These are phyloP conservation scores for Calonectria hongkongensis DNA, from an alignment of 2,329 filamentous ascomycete species.

Conservation along the genomic window DNA sequence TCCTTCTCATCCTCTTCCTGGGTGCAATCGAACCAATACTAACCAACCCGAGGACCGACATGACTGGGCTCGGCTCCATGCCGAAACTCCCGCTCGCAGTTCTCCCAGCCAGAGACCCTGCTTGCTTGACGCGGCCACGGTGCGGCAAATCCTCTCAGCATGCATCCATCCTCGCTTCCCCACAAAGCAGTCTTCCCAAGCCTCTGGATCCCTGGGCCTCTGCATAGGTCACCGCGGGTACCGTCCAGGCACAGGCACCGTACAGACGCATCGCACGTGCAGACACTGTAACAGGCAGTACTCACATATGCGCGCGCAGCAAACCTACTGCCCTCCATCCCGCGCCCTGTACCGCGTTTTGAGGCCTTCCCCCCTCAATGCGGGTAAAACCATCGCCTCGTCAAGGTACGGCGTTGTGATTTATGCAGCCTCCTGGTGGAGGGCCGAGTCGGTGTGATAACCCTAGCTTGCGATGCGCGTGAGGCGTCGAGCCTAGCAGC, in stretches of 20 bases:
- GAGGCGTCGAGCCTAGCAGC: slow-evolving; percentile 50
- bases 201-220: slow-evolving; percentile 45
- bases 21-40: slow-evolving; percentile 36
- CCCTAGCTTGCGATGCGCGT: slow-evolving; percentile 48
- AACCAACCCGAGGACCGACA: slow-evolving; percentile 31
- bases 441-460: slow-evolving; percentile 54
- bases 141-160: slow-evolving; percentile 42
- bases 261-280: slow-evolving; percentile 33
- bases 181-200: slow-evolving; percentile 43
- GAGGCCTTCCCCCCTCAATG: slow-evolving; percentile 41
- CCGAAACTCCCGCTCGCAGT: slow-evolving; percentile 37
- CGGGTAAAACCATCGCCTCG: slow-evolving; percentile 42
- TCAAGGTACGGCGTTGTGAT: slow-evolving; percentile 51
- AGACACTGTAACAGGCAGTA: slow-evolving; percentile 31
- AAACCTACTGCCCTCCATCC: slow-evolving; percentile 31
- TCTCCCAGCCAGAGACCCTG: slow-evolving; percentile 24
- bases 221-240: slow-evolving; percentile 46
- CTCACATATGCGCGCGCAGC: slow-evolving; percentile 23
- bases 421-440: slow-evolving; percentile 52
- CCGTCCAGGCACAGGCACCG: slow-evolving; percentile 37
- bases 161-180: slow-evolving; percentile 37
- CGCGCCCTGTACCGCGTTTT: slow-evolving; percentile 37
- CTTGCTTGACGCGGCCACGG: slow-evolving; percentile 42
- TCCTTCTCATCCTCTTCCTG: slow-evolving; percentile 29
- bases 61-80: slow-evolving; percentile 34